Percentiles rank a stretch among this genome's conserved stretches.
Conservation (phyloP, 2,329 filamentous ascomycete species). For the Parafenestella ontariensis region DNA sequence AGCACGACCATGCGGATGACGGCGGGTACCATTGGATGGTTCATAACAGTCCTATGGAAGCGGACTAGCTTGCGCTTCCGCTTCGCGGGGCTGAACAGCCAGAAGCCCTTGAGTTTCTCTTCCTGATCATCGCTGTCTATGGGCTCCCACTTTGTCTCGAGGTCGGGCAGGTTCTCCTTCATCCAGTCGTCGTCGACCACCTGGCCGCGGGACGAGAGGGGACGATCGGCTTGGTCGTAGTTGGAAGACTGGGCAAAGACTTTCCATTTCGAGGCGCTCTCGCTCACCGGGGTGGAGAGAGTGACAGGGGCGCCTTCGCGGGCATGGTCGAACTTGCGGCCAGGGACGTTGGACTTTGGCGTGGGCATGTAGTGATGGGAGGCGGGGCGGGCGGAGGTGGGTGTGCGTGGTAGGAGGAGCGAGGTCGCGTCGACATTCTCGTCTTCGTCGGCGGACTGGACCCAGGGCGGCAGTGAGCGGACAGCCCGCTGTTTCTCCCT, state of each 20-base stretch:
- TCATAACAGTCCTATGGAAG: conserved; percentile 73
- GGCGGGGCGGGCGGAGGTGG: conserved; percentile 42
- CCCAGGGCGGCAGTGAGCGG: conserved; percentile 49
- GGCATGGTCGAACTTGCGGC: conserved; percentile 49
- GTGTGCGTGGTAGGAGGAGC: conserved; percentile 45
- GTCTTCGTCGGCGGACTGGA: conserved; percentile 47
- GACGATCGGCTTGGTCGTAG: conserved; percentile 33
- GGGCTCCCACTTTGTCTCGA: conserved; percentile 60
- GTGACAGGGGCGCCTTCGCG: conserved; percentile 48
- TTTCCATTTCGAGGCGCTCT: conserved; percentile 49
- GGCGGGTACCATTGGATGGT: conserved; percentile 84
- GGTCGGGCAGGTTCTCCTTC: conserved; percentile 57
- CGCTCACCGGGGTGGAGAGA: conserved; percentile 41
- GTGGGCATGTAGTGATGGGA: conserved; percentile 49
- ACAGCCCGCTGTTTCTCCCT: conserved; percentile 43
- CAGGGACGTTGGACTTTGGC: conserved; percentile 48
- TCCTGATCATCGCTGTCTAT: conserved; percentile 60
- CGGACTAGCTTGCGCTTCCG: conserved; percentile 64
- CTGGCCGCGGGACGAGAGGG: conserved; percentile 39
- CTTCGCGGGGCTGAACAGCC: conserved; percentile 55
- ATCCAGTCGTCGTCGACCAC: conserved; percentile 56
- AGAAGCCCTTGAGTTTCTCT: conserved; percentile 58
- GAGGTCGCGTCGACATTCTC: conserved; percentile 40
- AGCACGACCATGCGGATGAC: conserved; percentile 83
- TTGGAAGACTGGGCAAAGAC: conserved; percentile 45